Percentiles rank a stretch among this genome's conserved stretches.
Evolutionary conservation across 2,329 filamentous ascomycete genomes (phyloP).

Genomic region (Tolypocladium ovalisporum): DNA sequence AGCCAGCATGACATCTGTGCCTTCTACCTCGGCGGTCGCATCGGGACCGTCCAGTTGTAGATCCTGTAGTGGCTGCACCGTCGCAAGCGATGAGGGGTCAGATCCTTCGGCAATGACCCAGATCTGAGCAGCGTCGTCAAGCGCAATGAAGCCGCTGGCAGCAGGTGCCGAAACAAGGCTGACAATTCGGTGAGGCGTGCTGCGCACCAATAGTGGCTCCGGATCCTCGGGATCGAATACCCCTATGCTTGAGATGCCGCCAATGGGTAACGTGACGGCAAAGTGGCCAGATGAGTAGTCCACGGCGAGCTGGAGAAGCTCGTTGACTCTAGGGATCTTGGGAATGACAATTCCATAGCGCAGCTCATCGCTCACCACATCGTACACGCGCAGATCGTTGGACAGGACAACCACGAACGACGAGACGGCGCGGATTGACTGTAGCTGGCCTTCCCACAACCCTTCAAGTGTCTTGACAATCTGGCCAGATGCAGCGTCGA

Average conservation of each 20-base stretch:
- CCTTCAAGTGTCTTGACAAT: conserved; percentile 58
- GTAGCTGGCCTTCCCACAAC: conserved; percentile 53
- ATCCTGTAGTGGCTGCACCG: conserved; percentile 45
- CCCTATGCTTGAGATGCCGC: conserved; percentile 42
- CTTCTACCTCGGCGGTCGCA: conserved; percentile 16
- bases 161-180: conserved; percentile 54
- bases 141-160: conserved; percentile 60
- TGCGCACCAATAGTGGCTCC: conserved; percentile 47
- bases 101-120: conserved; percentile 51
- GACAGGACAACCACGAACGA: conserved; percentile 68
- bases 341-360: conserved; percentile 53
- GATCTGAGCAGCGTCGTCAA: conserved; percentile 69
- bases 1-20: conserved; percentile 19
- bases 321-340: conserved; percentile 23
- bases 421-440: conserved; percentile 60
- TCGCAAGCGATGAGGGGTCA: conserved; percentile 37
- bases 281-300: conserved; percentile 56
- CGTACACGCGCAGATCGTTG: conserved; percentile 65
- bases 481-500: conserved; percentile 60
- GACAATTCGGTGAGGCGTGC: conserved; percentile 47
- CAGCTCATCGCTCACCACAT: conserved; percentile 69
- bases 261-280: conserved; percentile 45
- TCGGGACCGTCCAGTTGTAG: conserved; percentile 34
- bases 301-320: conserved; percentile 58
- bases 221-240: conserved; percentile 55